phyloP scores from a whole-genome alignment of 306 rosid genomes.

The Glycine tomentella region DNA sequence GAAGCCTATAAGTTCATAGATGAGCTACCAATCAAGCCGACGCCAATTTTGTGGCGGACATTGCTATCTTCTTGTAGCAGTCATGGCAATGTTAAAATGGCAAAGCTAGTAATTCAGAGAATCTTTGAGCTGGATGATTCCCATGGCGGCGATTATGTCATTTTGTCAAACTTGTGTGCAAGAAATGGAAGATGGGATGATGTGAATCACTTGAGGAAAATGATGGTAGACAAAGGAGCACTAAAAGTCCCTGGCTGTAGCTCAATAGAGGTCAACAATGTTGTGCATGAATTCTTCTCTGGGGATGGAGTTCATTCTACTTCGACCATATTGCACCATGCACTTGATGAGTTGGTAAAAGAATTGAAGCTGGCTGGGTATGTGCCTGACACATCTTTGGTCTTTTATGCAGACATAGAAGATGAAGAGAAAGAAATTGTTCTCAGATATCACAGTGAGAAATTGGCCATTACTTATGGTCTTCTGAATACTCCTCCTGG shows the following conservation, averaged over 20 bases:
- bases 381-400: constrained; percentile 77
- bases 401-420: constrained; percentile 69
- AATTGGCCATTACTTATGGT: constrained; percentile 80
- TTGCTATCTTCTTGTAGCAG: constrained; percentile 75
- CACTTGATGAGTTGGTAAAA: constrained; percentile 74
- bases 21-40: constrained; percentile 66
- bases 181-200: constrained; percentile 83
- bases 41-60: constrained; percentile 82
- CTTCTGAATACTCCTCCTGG: constrained; percentile 76
- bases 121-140: constrained; percentile 77
- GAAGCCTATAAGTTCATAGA: constrained; percentile 81
- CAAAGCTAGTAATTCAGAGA: constrained; percentile 60
- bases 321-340: constrained; percentile 60
- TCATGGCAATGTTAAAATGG: constrained; percentile 79
- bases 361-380: constrained; percentile 80
- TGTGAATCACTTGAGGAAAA: constrained; percentile 70
- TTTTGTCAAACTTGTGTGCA: constrained; percentile 81
- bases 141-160: constrained; percentile 89
- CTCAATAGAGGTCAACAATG: constrained; percentile 82
- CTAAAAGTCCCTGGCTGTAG: constrained; percentile 85
- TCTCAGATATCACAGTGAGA: constrained; percentile 88
- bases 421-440: constrained; percentile 69
- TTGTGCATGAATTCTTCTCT: constrained; percentile 86
- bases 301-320: constrained; percentile 70
- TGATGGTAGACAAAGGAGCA: constrained; percentile 75